Evolutionary conservation across 2,329 filamentous ascomycete genomes (phyloP).

Genomic region (Davidsoniella virescens): DNA sequence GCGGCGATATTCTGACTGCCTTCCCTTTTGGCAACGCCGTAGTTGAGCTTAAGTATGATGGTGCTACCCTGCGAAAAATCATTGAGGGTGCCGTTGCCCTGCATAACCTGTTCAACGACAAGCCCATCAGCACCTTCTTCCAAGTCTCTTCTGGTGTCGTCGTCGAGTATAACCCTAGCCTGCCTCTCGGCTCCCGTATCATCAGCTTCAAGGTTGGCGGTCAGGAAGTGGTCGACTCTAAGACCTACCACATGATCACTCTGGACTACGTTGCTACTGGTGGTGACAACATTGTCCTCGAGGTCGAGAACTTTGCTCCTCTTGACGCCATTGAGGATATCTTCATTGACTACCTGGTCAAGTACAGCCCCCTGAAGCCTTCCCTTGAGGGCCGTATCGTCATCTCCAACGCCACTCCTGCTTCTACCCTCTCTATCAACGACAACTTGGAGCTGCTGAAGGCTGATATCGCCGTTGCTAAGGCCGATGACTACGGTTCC

Average conservation of each 20-base stretch:
- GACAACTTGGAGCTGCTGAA: too few relatives aligned
- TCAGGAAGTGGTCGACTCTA: conserved; percentile 24
- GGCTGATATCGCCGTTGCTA: neutral
- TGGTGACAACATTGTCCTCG: conserved; percentile 41
- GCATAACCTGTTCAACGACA: conserved; percentile 37
- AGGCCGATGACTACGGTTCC: neutral
- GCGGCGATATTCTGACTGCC: conserved; percentile 44
- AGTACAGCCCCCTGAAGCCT: conserved; percentile 32
- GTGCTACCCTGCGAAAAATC: conserved; percentile 37
- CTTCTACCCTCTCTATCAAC: neutral
- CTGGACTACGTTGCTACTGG: conserved; percentile 46
- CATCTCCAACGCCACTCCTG: neutral
- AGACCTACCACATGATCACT: conserved; percentile 41
- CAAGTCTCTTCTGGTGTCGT: conserved; percentile 42
- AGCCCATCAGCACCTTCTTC: conserved; percentile 39
- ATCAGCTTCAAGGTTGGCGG: conserved; percentile 35
- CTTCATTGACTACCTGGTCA: conserved; percentile 32
- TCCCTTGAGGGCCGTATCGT: conserved; percentile 31
- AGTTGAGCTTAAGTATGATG: conserved; percentile 37
- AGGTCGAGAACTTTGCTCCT: conserved; percentile 23
- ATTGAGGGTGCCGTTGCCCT: conserved; percentile 42
- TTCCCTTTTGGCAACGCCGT: conserved; percentile 53
- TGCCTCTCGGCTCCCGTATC: conserved; percentile 32
- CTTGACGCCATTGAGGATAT: conserved; percentile 40
- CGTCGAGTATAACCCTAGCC: conserved; percentile 39